A percentile compares a stretch with the other conserved stretches of the same genome.
Evolutionary conservation across 176 grass and related monocot genomes (phyloP).

Genomic region (Guadua angustifolia): DNA sequence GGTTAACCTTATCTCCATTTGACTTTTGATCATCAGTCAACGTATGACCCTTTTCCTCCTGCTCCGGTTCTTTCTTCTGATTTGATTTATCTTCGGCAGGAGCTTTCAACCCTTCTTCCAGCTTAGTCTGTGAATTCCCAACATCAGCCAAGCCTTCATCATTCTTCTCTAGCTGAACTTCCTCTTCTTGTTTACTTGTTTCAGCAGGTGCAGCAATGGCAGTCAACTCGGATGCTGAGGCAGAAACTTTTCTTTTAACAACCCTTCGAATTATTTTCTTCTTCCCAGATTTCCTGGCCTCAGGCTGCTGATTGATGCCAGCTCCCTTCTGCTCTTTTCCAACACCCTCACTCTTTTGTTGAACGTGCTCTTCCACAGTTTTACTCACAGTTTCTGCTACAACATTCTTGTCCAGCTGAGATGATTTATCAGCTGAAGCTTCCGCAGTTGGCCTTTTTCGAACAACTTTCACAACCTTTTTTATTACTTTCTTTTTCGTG

Average conservation of each 20-base stretch:
- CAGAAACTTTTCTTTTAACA: constrained; percentile 78
- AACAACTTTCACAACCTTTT: constrained; percentile 83
- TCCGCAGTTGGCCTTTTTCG: constrained; percentile 56
- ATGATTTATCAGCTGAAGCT: constrained; percentile 53
- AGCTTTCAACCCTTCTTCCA: constrained; percentile 52
- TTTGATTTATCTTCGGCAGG: constrained; percentile 48
- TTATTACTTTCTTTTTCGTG: constrained; percentile 87
- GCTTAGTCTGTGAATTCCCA: constrained; percentile 47
- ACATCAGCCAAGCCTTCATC: constrained; percentile 37
- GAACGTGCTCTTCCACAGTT: constrained; percentile 31
- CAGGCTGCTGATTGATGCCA: constrained; percentile 41
- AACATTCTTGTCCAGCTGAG: constrained; percentile 50
- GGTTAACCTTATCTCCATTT: constrained; percentile 38
- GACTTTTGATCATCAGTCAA: constrained; percentile 36
- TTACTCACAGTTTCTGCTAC: constrained; percentile 50
- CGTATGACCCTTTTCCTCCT: constrained; percentile 33
- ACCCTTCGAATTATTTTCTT: constrained; percentile 94
- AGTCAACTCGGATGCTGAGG: constrained; percentile 48
- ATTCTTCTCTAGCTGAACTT: constrained; percentile 58
- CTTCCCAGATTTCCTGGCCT: constrained; percentile 65
- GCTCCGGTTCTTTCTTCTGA: constrained; percentile 53
- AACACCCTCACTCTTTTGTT: constrained; percentile 44
- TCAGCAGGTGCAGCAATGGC: constrained; percentile 48
- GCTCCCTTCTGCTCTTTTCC: constrained; percentile 48
- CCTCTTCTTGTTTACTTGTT: constrained; percentile 47